A percentile compares a stretch with the other conserved stretches of the same genome.
phyloP scores from a whole-genome alignment of 1,139 yeast species.

The Citeromyces siamensis region DNA sequence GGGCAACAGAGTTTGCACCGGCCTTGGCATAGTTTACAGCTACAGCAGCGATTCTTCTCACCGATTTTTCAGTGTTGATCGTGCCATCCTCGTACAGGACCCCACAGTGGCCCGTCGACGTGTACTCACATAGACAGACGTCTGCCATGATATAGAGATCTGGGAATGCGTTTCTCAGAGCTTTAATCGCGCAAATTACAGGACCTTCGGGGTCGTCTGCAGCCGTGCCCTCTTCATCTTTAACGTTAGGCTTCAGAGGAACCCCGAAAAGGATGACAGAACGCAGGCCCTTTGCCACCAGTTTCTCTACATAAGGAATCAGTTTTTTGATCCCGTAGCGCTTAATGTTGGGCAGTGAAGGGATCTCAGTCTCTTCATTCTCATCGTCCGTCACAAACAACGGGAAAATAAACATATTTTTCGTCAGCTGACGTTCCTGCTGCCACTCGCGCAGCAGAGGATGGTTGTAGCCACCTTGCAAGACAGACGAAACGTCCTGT shows the following conservation, averaged over 20 bases:
- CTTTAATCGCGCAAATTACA: slow-evolving; percentile 67
- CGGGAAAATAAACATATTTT: slow-evolving; percentile 89
- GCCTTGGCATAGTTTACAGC: slow-evolving; percentile 94
- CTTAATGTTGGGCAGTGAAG: slow-evolving; percentile 77
- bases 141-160: slow-evolving; percentile 83
- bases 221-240: slow-evolving; percentile 74
- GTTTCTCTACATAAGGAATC: slow-evolving; percentile 52
- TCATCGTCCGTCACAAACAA: slow-evolving; percentile 72
- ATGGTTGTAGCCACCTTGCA: slow-evolving; percentile 92
- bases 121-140: slow-evolving; percentile 94
- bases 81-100: slow-evolving; percentile 77
- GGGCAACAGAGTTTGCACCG: slow-evolving; percentile 94
- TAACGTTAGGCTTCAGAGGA: slow-evolving; percentile 58
- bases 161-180: slow-evolving; percentile 56
- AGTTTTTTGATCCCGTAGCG: slow-evolving; percentile 78
- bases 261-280: slow-evolving; percentile 92
- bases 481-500: slow-evolving; percentile 60
- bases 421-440: slow-evolving; percentile 66
- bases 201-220: slow-evolving; percentile 98
- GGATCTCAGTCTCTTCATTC: slow-evolving; percentile 67
- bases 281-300: slow-evolving; percentile 72
- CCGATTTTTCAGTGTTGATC: slow-evolving; percentile 64
- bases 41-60: slow-evolving; percentile 80
- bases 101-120: slow-evolving; percentile 97
- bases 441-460: slow-evolving; percentile 91